A percentile compares a stretch with the other conserved stretches of the same genome.
These are phyloP conservation scores for Jacaranda mimosifolia DNA, from an alignment of 257 asterid species.

Conservation along the genomic window DNA sequence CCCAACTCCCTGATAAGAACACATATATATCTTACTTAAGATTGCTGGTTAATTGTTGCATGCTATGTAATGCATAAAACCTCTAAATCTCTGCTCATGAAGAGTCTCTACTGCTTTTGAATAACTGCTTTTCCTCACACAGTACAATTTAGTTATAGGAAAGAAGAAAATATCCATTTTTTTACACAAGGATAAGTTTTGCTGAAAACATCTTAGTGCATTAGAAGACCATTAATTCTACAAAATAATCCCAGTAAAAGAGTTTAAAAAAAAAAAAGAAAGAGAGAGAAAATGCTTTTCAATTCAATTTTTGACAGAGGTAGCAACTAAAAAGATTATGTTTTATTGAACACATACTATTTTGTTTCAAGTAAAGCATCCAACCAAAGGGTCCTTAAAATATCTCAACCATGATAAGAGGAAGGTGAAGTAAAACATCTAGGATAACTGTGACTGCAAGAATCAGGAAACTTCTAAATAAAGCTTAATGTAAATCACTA, in stretches of 20 bases:
- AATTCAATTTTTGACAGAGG: not conserved
- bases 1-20: not conserved
- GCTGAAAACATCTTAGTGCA: not conserved
- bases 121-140: not conserved
- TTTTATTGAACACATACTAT: not conserved
- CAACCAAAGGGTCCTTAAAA: not conserved
- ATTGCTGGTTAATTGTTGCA: not conserved
- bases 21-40: not conserved
- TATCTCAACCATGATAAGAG: not conserved
- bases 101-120: not conserved
- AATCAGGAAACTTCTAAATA: not conserved
- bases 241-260: constrained; percentile 3
- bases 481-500: not conserved
- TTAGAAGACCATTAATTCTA: not conserved
- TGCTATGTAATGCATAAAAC: not conserved
- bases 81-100: not conserved
- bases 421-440: constrained; percentile 7
- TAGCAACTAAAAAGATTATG: not conserved
- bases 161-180: not conserved
- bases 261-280: not conserved
- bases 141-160: not conserved
- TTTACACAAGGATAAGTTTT: not conserved
- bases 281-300: not conserved
- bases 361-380: not conserved
- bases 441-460: constrained; percentile 1